Conservation (phyloP, 176 grass and related monocot genomes). For the Chloris gayana region DNA sequence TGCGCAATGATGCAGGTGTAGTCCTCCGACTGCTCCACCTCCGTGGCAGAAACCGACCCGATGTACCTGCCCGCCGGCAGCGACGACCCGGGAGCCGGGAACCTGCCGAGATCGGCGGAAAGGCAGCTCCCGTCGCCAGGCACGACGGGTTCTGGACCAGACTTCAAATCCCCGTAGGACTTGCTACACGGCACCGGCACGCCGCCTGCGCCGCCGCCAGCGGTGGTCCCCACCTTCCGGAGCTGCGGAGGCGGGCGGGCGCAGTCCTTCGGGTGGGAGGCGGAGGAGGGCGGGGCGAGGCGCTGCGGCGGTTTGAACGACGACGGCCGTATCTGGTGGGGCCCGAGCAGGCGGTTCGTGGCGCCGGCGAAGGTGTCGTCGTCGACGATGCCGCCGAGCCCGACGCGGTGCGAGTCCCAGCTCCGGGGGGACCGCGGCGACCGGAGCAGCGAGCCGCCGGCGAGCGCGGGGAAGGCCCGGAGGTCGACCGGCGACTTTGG, state of each 20-base stretch:
- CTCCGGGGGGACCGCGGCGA: constrained; percentile 62
- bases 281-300: constrained; percentile 12
- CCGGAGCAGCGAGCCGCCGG: too few relatives aligned
- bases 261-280: constrained; percentile 60
- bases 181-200: constrained; percentile 38
- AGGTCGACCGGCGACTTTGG: constrained; percentile 90
- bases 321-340: constrained; percentile 27
- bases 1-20: constrained; percentile 96
- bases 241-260: constrained; percentile 22
- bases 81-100: constrained; percentile 55
- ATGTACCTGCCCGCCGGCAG: constrained; percentile 58
- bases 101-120: constrained; percentile 35
- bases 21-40: constrained; percentile 90
- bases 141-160: constrained; percentile 49
- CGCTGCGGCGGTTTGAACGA: constrained; percentile 27
- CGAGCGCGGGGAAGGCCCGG: constrained; percentile 53
- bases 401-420: constrained; percentile 71
- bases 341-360: constrained; percentile 36
- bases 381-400: constrained; percentile 75
- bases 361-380: constrained; percentile 33
- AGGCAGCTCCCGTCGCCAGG: neutral
- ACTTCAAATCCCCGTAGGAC: constrained; percentile 57
- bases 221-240: constrained; percentile 33
- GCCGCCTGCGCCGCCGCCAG: neutral
- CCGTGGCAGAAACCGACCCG: constrained; percentile 70